Conservation (phyloP, 2,329 filamentous ascomycete species). For the Sclerotinia trifoliorum region DNA sequence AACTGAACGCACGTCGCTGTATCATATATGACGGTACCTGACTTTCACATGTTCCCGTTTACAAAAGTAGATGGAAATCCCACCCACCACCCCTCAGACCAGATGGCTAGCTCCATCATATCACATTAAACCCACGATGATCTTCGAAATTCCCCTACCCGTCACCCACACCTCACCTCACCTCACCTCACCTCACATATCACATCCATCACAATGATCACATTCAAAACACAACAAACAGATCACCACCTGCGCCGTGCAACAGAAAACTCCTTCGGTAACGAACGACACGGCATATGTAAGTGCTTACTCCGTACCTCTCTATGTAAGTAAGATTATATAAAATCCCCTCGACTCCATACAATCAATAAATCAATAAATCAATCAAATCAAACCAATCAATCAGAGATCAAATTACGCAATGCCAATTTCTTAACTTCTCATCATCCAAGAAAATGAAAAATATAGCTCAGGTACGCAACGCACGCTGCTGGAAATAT, state of each 20-base stretch:
- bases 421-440: too few relatives aligned
- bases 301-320: too few relatives aligned
- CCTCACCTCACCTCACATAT: neutral
- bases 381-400: too few relatives aligned
- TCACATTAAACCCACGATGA: neutral
- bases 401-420: too few relatives aligned
- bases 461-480: too few relatives aligned
- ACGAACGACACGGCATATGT: neutral
- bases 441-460: too few relatives aligned
- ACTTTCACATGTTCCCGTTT: neutral
- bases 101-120: too few relatives aligned
- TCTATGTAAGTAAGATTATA: too few relatives aligned
- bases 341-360: neutral
- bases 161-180: neutral
- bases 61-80: neutral
- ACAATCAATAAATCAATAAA: too few relatives aligned
- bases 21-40: neutral
- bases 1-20: neutral
- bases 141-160: neutral
- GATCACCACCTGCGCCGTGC: constrained; percentile 12
- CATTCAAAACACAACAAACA: neutral
- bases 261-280: neutral
- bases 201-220: too few relatives aligned
- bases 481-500: too few relatives aligned
- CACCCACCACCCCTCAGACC: neutral